Evolutionary conservation across 352 stramenopile species (phyloP).

Genomic region (Phytophthora cryptogea): DNA sequence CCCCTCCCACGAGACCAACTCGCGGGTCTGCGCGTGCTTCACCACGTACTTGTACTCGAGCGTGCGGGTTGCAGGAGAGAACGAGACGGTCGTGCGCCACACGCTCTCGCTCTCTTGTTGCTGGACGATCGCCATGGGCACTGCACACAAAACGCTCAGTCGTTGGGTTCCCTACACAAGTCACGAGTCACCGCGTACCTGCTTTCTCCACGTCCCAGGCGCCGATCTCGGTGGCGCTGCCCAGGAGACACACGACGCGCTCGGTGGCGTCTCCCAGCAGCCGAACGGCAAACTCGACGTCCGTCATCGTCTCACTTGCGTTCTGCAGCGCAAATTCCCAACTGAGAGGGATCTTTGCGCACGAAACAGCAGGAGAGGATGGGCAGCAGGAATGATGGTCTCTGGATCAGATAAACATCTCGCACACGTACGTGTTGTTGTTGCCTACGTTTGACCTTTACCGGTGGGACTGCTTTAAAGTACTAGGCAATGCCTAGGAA

Average conservation of each 20-base stretch:
- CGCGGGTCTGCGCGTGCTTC: conserved; percentile 37
- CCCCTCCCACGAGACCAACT: conserved; percentile 72
- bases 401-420: too few relatives aligned
- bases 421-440: too few relatives aligned
- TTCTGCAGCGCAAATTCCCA: conserved; percentile 2
- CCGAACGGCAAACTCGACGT: conserved; percentile 46
- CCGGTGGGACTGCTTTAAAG: too few relatives aligned
- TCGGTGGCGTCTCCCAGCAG: conserved; percentile 36
- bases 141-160: conserved; percentile 26
- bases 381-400: too few relatives aligned
- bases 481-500: too few relatives aligned
- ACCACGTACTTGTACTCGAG: conserved; percentile 87
- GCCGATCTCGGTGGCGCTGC: conserved; percentile 56
- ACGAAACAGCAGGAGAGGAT: too few relatives aligned
- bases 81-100: conserved; percentile 44
- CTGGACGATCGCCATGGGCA: conserved; percentile 50
- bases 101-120: conserved; percentile 32
- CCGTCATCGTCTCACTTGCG: background rate
- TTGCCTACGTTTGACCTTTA: too few relatives aligned
- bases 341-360: conserved; percentile 4
- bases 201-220: conserved; percentile 62
- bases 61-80: conserved; percentile 28
- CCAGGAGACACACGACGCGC: conserved; percentile 53
- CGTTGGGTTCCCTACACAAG: background rate
- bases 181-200: conserved; percentile 27